Base-by-base conservation (phyloP, 805 yeast genomes). In the Saccharomycopsis oosterbeekiorum region DNA sequence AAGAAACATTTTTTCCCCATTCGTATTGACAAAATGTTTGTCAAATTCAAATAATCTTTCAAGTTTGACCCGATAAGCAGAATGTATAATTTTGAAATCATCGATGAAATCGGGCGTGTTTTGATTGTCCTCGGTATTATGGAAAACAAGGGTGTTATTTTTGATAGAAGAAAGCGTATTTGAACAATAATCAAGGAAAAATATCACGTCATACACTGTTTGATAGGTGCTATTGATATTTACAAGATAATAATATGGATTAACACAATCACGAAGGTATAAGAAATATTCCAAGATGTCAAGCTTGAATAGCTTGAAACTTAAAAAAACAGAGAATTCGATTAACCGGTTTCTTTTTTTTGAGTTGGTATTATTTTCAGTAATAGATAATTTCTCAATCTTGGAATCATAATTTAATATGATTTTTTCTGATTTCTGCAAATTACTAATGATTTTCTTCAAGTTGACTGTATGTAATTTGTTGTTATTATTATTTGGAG, bases 281-380 rank as follows among this genome's bases (percentile, higher is more conserved):
- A 64, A 51, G 40, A 64, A 64, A 54, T 58, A 64, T 41, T 64
- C 66, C 29, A 64, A 41, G 2, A 60, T 40, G 24, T 64, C 65
- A 37, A 58, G 57, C 41, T 64, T 64, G 50, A 64, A 60, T 14
- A 64, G 42, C 29, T 64, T 64, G 47, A 64, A 62, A 12, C 62
- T 59, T 15, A 64, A 50, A 43, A 62, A 64, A 11, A 60, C 57
- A 11, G 65, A 53, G 50, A 63, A 63, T 34, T 63, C 64, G 14
- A 63, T 24, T 34, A 17, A 56, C 9, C 14, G 29, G 10, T 15
- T 50, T 39, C 39, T 21, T 14, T 37, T 57, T 58, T 41, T 60
- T 21, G 15, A n/a, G n/a, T 26, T 19, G 19, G 14, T 11, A 26
- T 42, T 19, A 40, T 39, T 26, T 3, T 19, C 15, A 1, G 36